These are phyloP conservation scores for Ananas comosus DNA, from an alignment of 176 grass and related monocot genomes.

Conservation along the genomic window DNA sequence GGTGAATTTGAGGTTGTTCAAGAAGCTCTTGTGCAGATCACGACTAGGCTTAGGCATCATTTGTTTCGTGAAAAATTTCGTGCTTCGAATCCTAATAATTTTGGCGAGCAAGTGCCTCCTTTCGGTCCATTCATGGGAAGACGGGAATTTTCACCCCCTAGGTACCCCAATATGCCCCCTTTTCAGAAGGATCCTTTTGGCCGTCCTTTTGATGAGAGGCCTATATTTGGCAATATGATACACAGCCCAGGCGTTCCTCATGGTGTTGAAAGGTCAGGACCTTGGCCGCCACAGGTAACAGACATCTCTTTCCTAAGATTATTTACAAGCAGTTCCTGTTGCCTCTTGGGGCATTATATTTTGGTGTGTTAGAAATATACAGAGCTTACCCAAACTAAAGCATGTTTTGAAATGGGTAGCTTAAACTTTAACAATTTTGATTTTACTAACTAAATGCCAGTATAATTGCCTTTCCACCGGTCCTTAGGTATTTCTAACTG, in stretches of 20 bases:
- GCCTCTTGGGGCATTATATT: not conserved
- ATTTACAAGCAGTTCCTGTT: not conserved
- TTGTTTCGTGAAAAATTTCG: constrained; percentile 59
- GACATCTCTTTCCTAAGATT: not conserved
- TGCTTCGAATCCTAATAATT: constrained; percentile 39
- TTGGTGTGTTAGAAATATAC: not conserved
- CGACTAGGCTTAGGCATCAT: constrained; percentile 75
- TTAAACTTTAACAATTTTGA: not conserved
- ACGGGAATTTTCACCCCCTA: constrained; percentile 43
- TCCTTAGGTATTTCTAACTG: constrained; percentile 2
- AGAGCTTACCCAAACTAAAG: too few species aligned
- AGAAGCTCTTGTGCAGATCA: constrained; percentile 84
- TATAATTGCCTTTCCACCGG: not conserved
- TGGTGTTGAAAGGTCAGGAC: constrained; percentile 35
- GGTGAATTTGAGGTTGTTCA: constrained; percentile 66
- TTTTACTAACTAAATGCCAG: constrained; percentile 2
- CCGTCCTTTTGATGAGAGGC: constrained; percentile 41
- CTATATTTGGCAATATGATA: constrained; percentile 9
- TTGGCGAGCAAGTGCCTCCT: constrained; percentile 49
- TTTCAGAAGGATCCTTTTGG: constrained; percentile 60
- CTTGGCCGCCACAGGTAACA: constrained; percentile 54
- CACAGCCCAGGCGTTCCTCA: constrained; percentile 10
- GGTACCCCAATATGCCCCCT: constrained; percentile 30
- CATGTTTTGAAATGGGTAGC: too few species aligned
- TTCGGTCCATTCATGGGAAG: constrained; percentile 55